Base-by-base conservation (phyloP, 768 basidiomycete species). In the Phanerochaete sordida region DNA sequence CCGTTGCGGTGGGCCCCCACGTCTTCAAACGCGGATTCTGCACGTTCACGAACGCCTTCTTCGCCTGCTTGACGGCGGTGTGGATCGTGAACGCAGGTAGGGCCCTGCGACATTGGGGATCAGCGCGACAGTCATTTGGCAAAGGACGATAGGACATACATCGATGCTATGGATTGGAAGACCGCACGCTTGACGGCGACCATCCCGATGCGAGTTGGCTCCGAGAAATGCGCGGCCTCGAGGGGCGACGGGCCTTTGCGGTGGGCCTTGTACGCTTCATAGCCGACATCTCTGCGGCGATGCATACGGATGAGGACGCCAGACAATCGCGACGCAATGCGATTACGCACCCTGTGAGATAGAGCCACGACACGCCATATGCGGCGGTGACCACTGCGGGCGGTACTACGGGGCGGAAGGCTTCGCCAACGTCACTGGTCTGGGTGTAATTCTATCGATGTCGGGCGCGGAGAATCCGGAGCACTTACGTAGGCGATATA, bases 11-110 rank as follows among this genome's bases (percentile, higher is more conserved):
- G 2, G 90, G 90, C 39, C 90, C 90, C 90, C 90, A 92, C 0
- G 79, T 72, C 69, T 82, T 85, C 30, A 90, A 62, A 44, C 81
- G 79, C 9, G 79, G 78, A 66, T 81, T 89, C 58, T 81, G 73
- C 31, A 77, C 79, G 58, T 84, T 84, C 46, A 72, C 76, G 69
- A 91, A 90, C 1, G 83, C 82, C 59, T 84, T 85, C 67, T 85
- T 85, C 1, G 89, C 81, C 67, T 91, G 86, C 28, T 81, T 83
- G 48, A 93, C 91, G 5, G 88, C 83, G 1, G 88, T 89, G 69
- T 94, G 91, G 57, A 94, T 93, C 1, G 91, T 94, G 59, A 94
- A 80, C 0, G 91, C 91, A 1, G 91, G 90, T 21, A 92, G 80
- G 4, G 85, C 90, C 90, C 90, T 91, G 64, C 24, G 39, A 48